Evolutionary conservation across 352 stramenopile genomes (phyloP), one percentile per base, ranked within the genome.

Genomic region (Pythium dissimile): DNA sequence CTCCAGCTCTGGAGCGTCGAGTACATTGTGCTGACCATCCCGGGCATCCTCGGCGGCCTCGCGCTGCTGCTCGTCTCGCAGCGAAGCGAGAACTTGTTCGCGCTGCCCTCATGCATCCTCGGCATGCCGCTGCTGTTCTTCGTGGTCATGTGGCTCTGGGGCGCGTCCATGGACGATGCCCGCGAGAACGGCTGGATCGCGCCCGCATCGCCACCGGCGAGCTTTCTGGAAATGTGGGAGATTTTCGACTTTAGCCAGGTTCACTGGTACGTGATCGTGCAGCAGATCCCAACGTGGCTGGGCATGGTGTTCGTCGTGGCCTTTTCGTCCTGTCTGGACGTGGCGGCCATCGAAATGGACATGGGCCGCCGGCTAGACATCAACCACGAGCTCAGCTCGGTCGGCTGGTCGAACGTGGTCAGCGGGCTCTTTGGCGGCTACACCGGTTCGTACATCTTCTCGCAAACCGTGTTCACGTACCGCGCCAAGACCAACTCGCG

Each of bases 401-500:
- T 99, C 12, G 97, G 97, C 4, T 93, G 97, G 66, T 97, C 88
- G 30, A 99, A 99, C 73, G 64, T 99, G 13, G 69, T 99, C 5
- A 98, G 86, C 45, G 97, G 97, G 0, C 18, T 99, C 31, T 84
- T 94, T 0, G 96, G 97, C 24, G 97, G 97, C 44, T 99, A 98
- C 77, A 99, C 96, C 11, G 97, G 97, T 8, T 98, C 85, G 23
- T 99, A 99, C 72, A 99, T 99, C 59, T 99, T 99, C 72, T 97
- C 82, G 28, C 97, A 99, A 78, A 99, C 94, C 18, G 98, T 99
- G 59, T 99, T 99, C 71, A 98, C 95, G 20, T 97, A 94, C 68
- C 82, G 91, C 7, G 96, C 92, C 60, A 88, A 89, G 52, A 88
- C 87, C 63, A 92, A 97, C 62, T 94, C 84, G 30, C 75, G 92